A percentile compares a stretch with the other conserved stretches of the same genome.
phyloP scores from a whole-genome alignment of 352 stramenopile genomes.

The Blastocystis sp. region DNA sequence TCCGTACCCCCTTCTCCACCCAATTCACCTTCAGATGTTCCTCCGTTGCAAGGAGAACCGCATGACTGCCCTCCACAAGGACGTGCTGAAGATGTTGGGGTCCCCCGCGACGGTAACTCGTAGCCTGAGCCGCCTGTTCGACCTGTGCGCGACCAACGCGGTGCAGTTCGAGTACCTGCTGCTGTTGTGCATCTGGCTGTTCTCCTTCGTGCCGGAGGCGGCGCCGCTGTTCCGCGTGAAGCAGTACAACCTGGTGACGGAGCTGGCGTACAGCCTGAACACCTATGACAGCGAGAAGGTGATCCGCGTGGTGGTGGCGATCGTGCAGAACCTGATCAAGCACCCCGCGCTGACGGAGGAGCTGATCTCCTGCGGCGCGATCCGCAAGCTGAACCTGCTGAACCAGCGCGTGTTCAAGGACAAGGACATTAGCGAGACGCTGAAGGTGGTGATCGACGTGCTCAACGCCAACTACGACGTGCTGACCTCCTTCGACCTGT shows the following conservation, averaged over 20 bases:
- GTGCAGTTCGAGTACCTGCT: conserved; percentile 51
- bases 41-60: conserved; percentile 55
- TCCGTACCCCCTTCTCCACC: neutral
- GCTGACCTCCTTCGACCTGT: conserved; percentile 55
- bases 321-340: conserved; percentile 49
- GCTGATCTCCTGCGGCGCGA: conserved; percentile 10
- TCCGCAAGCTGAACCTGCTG: conserved; percentile 62
- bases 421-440: conserved; percentile 28
- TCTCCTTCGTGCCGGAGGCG: conserved; percentile 40
- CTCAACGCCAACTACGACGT: conserved; percentile 59
- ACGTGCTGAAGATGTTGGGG: conserved; percentile 27
- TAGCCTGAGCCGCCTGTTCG: conserved; percentile 43
- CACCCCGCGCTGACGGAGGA: conserved; percentile 15
- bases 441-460: conserved; percentile 48
- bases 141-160: conserved; percentile 49
- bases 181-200: conserved; percentile 58
- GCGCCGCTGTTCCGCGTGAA: conserved; percentile 36
- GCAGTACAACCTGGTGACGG: conserved; percentile 15
- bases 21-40: neutral
- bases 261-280: conserved; percentile 20
- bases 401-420: conserved; percentile 66
- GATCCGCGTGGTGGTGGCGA: conserved; percentile 45
- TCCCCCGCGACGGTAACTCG: neutral
- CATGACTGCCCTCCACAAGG: neutral
- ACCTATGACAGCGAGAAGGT: conserved; percentile 65